phyloP scores from a whole-genome alignment of 2,329 filamentous ascomycete species.

The Trichoderma simmonsii region DNA sequence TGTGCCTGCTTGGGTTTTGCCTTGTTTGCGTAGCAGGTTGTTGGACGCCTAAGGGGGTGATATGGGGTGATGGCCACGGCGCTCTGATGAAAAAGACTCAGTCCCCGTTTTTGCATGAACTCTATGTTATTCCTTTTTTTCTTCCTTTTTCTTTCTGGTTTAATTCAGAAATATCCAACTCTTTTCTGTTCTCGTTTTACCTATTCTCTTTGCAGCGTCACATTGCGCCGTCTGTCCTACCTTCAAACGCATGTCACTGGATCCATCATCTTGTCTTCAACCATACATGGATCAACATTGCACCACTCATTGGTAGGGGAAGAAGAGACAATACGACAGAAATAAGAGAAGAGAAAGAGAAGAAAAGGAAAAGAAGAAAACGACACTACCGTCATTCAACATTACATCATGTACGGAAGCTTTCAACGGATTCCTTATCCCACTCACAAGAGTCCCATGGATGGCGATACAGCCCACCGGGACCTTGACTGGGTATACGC shows the following conservation, averaged over 20 bases:
- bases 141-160: not conserved
- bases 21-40: constrained; percentile 8
- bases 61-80: constrained; percentile 13
- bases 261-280: not conserved
- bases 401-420: constrained; percentile 14
- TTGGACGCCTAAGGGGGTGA: constrained; percentile 5
- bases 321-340: not conserved
- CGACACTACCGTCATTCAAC: not conserved
- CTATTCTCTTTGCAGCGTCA: not conserved
- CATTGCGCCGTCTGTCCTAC: not conserved
- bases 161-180: not conserved
- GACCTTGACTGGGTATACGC: constrained; percentile 25
- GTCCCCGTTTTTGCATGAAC: constrained; percentile 6
- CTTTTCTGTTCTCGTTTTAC: not conserved
- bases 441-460: constrained; percentile 25
- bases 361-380: not conserved
- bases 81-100: constrained; percentile 14
- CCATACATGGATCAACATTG: not conserved
- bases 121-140: constrained; percentile 1
- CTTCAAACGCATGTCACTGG: not conserved
- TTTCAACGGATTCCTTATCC: constrained; percentile 23
- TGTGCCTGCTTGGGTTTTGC: constrained; percentile 6
- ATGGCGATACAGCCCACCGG: constrained; percentile 24
- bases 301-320: not conserved
- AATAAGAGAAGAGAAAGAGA: not conserved